Evolutionary conservation across 305 asterid genomes (phyloP).

Genomic region (Vinca major): DNA sequence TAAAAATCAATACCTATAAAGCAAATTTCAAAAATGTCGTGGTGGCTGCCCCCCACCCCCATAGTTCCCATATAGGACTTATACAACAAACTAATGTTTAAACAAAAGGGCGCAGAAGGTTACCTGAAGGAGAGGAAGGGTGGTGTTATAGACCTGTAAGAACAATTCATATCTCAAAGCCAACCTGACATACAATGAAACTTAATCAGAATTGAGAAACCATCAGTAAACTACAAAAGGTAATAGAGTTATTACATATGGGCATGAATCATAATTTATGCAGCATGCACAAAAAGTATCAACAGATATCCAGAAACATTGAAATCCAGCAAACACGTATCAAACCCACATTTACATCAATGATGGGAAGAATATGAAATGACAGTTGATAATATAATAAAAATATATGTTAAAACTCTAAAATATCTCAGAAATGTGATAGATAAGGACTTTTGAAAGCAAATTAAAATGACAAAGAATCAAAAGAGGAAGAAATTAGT

Average conservation of each 20-base stretch:
- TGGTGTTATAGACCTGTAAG: conserved; percentile 34
- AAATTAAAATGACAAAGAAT: background rate
- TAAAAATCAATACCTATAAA: background rate
- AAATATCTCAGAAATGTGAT: background rate
- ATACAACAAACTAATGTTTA: background rate
- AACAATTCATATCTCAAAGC: conserved; percentile 46
- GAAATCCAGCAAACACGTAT: background rate
- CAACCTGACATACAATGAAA: conserved; percentile 43
- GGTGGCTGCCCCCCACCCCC: background rate
- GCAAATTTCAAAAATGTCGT: too few relatives aligned
- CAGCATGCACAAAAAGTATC: background rate
- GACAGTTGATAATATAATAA: background rate
- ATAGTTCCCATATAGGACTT: background rate
- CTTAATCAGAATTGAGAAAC: conserved; percentile 9
- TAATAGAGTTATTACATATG: background rate
- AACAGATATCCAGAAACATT: background rate
- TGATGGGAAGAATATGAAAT: background rate
- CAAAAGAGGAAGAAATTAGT: background rate
- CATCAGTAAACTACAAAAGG: conserved; percentile 4
- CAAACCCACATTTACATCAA: background rate
- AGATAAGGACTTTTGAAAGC: background rate
- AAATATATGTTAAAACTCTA: background rate
- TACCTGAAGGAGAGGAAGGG: conserved; percentile 86
- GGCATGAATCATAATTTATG: background rate
- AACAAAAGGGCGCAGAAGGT: conserved; percentile 12